phyloP scores from a whole-genome alignment of 2,329 filamentous ascomycete genomes.

The Fusarium ambrosium region DNA sequence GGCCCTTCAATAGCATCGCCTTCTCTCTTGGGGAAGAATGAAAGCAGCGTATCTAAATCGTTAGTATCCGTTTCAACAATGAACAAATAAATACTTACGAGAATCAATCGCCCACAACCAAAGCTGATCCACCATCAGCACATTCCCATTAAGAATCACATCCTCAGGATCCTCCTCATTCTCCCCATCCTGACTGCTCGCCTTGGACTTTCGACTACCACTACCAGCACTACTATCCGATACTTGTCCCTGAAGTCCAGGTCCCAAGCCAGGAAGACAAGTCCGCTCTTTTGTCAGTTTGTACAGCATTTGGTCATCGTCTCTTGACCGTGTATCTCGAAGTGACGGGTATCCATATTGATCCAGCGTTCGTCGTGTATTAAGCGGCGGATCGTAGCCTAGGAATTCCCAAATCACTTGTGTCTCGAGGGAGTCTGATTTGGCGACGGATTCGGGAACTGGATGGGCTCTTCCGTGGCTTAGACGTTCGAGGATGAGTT shows the following conservation, averaged over 20 bases:
- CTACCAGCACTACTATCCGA: constrained; percentile 48
- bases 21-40: constrained; percentile 69
- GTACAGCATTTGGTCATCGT: constrained; percentile 77
- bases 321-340: constrained; percentile 70
- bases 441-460: constrained; percentile 66
- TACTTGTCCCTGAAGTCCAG: constrained; percentile 46
- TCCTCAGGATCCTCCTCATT: constrained; percentile 54
- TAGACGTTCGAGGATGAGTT: constrained; percentile 66
- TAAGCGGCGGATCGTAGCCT: constrained; percentile 71
- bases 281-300: constrained; percentile 69
- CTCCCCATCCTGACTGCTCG: constrained; percentile 46
- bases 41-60: constrained; percentile 61
- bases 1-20: constrained; percentile 68
- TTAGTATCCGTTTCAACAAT: background rate
- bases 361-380: constrained; percentile 72
- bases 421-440: constrained; percentile 68
- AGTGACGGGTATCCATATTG: constrained; percentile 75
- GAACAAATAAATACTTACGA: constrained; percentile 52
- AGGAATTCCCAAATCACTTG: constrained; percentile 75
- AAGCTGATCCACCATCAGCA: constrained; percentile 76
- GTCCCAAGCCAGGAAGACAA: constrained; percentile 37
- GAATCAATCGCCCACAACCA: constrained; percentile 72
- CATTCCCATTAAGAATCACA: constrained; percentile 65
- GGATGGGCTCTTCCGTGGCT: constrained; percentile 68
- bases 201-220: constrained; percentile 45